phyloP scores from a whole-genome alignment of 257 asterid genomes.

The Gentiana dahurica region DNA sequence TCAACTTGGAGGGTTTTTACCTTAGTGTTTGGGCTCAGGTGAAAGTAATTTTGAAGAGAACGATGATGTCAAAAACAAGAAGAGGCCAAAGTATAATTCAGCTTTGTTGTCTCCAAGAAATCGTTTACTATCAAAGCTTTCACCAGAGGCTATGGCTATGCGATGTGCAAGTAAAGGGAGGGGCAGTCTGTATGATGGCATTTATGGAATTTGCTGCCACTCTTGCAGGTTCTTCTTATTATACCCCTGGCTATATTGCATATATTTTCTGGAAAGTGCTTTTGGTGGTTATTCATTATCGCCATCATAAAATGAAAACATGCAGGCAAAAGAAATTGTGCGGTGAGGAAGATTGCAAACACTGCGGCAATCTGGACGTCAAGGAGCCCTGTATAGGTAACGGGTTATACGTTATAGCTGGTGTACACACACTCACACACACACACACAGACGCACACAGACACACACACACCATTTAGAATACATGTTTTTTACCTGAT shows the following conservation, averaged over 20 bases:
- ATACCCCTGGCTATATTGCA: too few species aligned
- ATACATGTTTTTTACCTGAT: not conserved
- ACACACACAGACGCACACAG: too few species aligned
- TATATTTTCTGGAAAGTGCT: too few species aligned
- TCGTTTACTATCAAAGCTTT: constrained; percentile 16
- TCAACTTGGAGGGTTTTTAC: not conserved
- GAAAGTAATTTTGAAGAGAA: constrained; percentile 18
- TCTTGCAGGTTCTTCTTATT: constrained; percentile 54
- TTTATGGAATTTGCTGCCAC: constrained; percentile 78
- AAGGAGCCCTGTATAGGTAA: constrained; percentile 64
- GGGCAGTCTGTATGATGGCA: constrained; percentile 63
- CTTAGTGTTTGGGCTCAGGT: constrained; percentile 13
- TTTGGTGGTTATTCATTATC: too few species aligned
- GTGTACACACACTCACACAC: not conserved
- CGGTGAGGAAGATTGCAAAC: constrained; percentile 83
- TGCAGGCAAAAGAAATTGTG: constrained; percentile 80
- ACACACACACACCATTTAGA: too few species aligned
- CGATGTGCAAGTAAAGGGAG: constrained; percentile 56
- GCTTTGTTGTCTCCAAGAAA: constrained; percentile 15
- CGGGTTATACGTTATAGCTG: constrained; percentile 4
- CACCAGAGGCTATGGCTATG: constrained; percentile 39
- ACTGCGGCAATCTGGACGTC: constrained; percentile 57
- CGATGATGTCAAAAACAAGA: constrained; percentile 21
- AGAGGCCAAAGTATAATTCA: constrained; percentile 18
- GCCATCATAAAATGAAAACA: not conserved